Base-by-base conservation (phyloP, 495 filamentous ascomycete genomes). In the Daldinia bambusicola region DNA sequence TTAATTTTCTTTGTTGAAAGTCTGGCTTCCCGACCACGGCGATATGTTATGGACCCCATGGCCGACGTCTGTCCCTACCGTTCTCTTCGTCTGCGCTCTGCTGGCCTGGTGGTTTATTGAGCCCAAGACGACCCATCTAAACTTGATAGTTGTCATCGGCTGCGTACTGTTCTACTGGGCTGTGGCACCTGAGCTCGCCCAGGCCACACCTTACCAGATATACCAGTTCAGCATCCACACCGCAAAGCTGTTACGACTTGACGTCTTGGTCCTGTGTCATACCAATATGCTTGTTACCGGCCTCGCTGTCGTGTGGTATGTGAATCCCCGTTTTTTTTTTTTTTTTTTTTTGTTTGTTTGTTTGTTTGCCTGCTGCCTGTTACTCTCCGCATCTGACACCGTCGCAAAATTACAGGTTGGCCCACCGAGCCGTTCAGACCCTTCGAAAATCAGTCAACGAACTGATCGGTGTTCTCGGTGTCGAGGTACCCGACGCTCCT, bases 401-500 rank as follows among this genome's bases (percentile, higher is more conserved):
- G 61, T 59, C 55, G 55, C 68, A 52, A 63, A 40, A 41, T 50
- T 16, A 53, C 61, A 77, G 75, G 75, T 69, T 77, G 22, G 75
- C 75, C 63, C 74, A 75, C 63, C 70, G 75, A 64, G 90, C 91
- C 56, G 94, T 91, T 80, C 90, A 93, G 74, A 93, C 97, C 26
- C 86, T 97, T 38, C 89, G 92, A 77, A 97, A 93, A 57, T 92
- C 95, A 8, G 93, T 97, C 37, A 91, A 95, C 53, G 89, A 96
- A 45, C 87, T 99, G 38, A 93, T 98, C 63, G 89, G 90, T 71
- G 89, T 97, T 38, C 87, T 99, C 20, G 95, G 95, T 36, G 89
- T 98, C 69, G 96, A 99, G 71, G 92, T 98, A 20, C 95, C 95
- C 58, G 89, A 93, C 55, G 88, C 93, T 20, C 95, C 95, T 26